These are phyloP conservation scores for Camelina neglecta DNA, from an alignment of 345 rosid genomes.

Conservation along the genomic window DNA sequence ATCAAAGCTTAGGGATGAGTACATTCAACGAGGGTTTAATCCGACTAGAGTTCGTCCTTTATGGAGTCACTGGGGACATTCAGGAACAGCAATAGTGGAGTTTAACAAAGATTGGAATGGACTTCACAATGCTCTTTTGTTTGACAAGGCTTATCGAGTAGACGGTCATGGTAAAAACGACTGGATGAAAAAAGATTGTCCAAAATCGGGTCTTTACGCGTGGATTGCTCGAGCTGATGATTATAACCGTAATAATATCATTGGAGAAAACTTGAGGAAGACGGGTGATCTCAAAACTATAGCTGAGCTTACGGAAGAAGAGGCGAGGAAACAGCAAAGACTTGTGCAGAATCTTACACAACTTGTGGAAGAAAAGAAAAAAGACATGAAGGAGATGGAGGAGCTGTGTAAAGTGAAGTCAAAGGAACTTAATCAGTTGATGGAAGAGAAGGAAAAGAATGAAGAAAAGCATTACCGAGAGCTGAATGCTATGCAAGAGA, in stretches of 20 bases:
- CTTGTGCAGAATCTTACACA: slow-evolving; percentile 73
- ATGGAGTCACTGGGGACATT: slow-evolving; percentile 84
- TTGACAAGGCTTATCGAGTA: slow-evolving; percentile 84
- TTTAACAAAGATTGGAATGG: slow-evolving; percentile 92
- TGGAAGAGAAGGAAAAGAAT: slow-evolving; percentile 79
- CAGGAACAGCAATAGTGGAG: slow-evolving; percentile 86
- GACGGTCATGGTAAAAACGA: slow-evolving; percentile 79
- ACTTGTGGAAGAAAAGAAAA: slow-evolving; percentile 66
- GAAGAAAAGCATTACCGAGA: slow-evolving; percentile 73
- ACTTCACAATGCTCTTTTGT: slow-evolving; percentile 75
- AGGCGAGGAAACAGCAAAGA: slow-evolving; percentile 69
- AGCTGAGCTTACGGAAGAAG: slow-evolving; percentile 81
- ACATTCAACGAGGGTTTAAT: slow-evolving; percentile 78
- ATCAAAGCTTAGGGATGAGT: slow-evolving; percentile 87
- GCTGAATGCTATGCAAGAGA: slow-evolving; percentile 66
- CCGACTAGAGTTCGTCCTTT: slow-evolving; percentile 80
- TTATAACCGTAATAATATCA: slow-evolving; percentile 61
- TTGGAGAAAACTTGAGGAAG: slow-evolving; percentile 78
- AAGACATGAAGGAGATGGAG: slow-evolving; percentile 60
- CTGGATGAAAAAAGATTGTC: slow-evolving; percentile 54
- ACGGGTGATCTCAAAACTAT: slow-evolving; percentile 76
- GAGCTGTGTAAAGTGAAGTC: slow-evolving; percentile 58
- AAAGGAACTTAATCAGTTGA: slow-evolving; percentile 50
- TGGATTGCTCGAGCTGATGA: slow-evolving; percentile 95
- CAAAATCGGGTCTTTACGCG: slow-evolving; percentile 70